These are phyloP conservation scores for Hydnomerulius pinastri DNA, from an alignment of 768 basidiomycete genomes.

Conservation along the genomic window DNA sequence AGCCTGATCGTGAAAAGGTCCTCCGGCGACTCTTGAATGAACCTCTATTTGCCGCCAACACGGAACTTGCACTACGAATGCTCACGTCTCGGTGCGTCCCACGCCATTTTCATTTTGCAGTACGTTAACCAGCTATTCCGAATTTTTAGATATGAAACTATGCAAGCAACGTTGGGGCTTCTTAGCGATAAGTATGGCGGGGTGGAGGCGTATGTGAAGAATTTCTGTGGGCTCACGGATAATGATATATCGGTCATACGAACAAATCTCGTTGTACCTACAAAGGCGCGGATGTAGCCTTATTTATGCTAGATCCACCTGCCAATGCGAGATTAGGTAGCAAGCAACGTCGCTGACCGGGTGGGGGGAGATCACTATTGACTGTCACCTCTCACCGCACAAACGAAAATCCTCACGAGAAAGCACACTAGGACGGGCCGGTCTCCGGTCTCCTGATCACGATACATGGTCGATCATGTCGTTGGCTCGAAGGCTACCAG, in stretches of 20 bases:
- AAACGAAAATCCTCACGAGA: too few relatives aligned
- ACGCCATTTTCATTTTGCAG: neutral
- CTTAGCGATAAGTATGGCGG: conserved; percentile 68
- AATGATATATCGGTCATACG: conserved; percentile 64
- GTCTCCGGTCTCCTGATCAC: too few relatives aligned
- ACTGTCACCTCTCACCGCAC: too few relatives aligned
- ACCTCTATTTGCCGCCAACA: conserved; percentile 72
- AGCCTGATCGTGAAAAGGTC: conserved; percentile 72
- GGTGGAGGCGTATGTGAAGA: conserved; percentile 60
- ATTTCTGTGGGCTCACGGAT: conserved; percentile 57
- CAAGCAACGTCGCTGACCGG: too few relatives aligned
- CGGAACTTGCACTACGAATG: conserved; percentile 80
- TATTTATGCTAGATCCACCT: too few relatives aligned
- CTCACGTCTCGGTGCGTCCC: conserved; percentile 65
- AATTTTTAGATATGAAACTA: conserved; percentile 63
- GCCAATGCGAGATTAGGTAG: too few relatives aligned
- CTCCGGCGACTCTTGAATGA: conserved; percentile 68
- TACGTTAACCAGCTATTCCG: neutral
- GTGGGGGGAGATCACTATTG: too few relatives aligned
- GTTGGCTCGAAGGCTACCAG: too few relatives aligned
- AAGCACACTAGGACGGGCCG: too few relatives aligned
- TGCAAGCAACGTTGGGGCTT: conserved; percentile 68
- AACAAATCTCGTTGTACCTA: conserved; percentile 50
- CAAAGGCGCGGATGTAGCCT: conserved; percentile 35
- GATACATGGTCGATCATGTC: too few relatives aligned